Conservation (phyloP, 805 yeast genomes). For the Ogataea methanolica region DNA sequence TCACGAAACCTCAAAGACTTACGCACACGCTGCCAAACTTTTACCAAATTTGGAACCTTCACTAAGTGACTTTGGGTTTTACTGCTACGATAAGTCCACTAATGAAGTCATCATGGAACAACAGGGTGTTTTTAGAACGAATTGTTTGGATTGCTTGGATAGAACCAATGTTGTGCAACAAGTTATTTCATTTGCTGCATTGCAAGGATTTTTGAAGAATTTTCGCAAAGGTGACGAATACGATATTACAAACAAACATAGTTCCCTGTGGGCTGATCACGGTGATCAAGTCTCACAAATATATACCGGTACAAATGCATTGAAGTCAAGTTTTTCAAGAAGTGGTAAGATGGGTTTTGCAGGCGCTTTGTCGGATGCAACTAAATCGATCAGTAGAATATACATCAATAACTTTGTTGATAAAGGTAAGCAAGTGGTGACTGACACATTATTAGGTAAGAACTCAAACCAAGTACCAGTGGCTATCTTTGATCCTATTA, state of each 20-base stretch:
- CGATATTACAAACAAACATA: slow-evolving; percentile 69
- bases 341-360: slow-evolving; percentile 96
- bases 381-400: slow-evolving; percentile 91
- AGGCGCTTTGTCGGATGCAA: slow-evolving; percentile 95
- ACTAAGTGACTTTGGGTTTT: slow-evolving; percentile 77
- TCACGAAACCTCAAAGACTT: slow-evolving; percentile 84
- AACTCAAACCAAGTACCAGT: slow-evolving; percentile 69
- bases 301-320: slow-evolving; percentile 96
- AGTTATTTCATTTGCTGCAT: slow-evolving; percentile 68
- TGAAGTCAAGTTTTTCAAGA: slow-evolving; percentile 90
- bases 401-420: slow-evolving; percentile 96
- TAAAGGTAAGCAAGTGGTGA: slow-evolving; percentile 82
- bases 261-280: slow-evolving; percentile 95
- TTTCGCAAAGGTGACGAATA: slow-evolving; percentile 27
- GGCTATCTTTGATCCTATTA: slow-evolving; percentile 78
- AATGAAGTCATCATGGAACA: slow-evolving; percentile 66
- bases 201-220: slow-evolving; percentile 48
- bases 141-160: slow-evolving; percentile 93
- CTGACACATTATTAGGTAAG: slow-evolving; percentile 81
- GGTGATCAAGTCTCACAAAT: slow-evolving; percentile 96
- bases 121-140: slow-evolving; percentile 86
- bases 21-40: slow-evolving; percentile 73
- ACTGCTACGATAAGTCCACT: slow-evolving; percentile 57
- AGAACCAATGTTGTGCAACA: slow-evolving; percentile 89
- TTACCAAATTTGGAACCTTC: slow-evolving; percentile 61